Base-by-base conservation (phyloP, 2,329 filamentous ascomycete genomes). In the Chaetomium globosum region DNA sequence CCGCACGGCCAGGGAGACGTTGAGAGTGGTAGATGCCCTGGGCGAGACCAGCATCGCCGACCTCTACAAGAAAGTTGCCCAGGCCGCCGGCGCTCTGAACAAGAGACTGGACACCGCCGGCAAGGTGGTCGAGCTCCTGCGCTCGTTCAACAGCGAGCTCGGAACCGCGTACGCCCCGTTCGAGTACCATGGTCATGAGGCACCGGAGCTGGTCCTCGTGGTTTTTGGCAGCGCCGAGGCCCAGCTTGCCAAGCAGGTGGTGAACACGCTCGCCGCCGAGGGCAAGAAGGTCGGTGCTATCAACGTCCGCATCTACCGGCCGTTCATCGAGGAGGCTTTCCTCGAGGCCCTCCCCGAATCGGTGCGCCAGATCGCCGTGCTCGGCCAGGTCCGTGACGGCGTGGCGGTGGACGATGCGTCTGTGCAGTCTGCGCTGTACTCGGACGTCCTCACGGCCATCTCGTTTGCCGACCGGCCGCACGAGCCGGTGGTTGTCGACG, bases 251-350 rank as follows among this genome's bases (percentile, higher is more conserved):
- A 88, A 89, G 70, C 92, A 97, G 79, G 87, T 97, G 61, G 88
- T 92, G 12, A 82, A 83, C 52, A 87, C 88, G 49, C 82, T 98
- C 55, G 85, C 90, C 33, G 84, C 86, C 68, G 85, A 89, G 69
- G 93, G 89, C 69, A 85, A 85, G 74, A 92, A 89, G 79, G 86
- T 97, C 67, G 95, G 95, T 72, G 90, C 94, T 48, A 83, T 99
- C 77, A 94, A 92, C 73, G 94, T 98, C 55, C 90, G 95, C 69
- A 85, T 99, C 63, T 99, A 98, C 82, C 88, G 94, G 52, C 95
- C 95, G 19, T 98, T 99, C 74, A 87, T 95, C 36, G 95, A 99
- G 80, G 93, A 97, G 76, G 91, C 92, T 59, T 98, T 99, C 83
- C 81, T 98, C 68, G 87, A 89, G 70, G 85, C 86, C 12, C 85